Base-by-base conservation (phyloP, 2,329 filamentous ascomycete species). In the Fusarium sp. region DNA sequence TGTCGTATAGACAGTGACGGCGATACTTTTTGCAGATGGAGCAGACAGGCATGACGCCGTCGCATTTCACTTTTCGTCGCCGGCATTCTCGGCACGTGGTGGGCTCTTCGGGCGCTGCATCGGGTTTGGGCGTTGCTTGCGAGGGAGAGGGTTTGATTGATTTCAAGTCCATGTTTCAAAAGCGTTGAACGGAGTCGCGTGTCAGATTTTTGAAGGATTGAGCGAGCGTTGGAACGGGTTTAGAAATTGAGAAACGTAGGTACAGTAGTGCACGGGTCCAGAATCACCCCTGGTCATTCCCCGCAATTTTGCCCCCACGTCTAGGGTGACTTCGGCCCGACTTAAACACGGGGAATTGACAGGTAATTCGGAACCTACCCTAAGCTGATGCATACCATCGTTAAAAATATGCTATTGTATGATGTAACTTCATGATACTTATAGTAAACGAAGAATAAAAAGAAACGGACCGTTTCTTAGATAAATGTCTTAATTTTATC, bases 1-100 rank as follows among this genome's bases (percentile, higher is more conserved):
- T 68, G 43, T 68, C 65, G 20, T 68, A 68, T 14, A 68, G 60
- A 43, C 65, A 68, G 15, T 68, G 65, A 5, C 65, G 49, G 14
- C 63, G 58, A n/a, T 68, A 68, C 48, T 68, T 68, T 22, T 51
- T 52, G 33, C 65, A 68, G 4, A 68, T 63, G 14, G 58, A 49
- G 48, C 65, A 68, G 15, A 68, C 65, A 15, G 65, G 65, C 63
- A 68, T 68, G 45, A 53, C 63, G 48, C 65, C 65, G 28, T 68
- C 65, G 58, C 65, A 68, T 51, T 68, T 68, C 26, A 68, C 58
- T 51, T 63, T 68, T 15, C 65, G 65, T 0, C 65, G 63, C n/a
- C 63, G 63, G 26, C 65, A 68, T 68, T 68, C 65, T 46, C 65
- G 65, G 31, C 65, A 68, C 13, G 65, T 50, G 8, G 65, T 63